phyloP scores from a whole-genome alignment of 768 basidiomycete species.

The Tubosaeta sp. region DNA sequence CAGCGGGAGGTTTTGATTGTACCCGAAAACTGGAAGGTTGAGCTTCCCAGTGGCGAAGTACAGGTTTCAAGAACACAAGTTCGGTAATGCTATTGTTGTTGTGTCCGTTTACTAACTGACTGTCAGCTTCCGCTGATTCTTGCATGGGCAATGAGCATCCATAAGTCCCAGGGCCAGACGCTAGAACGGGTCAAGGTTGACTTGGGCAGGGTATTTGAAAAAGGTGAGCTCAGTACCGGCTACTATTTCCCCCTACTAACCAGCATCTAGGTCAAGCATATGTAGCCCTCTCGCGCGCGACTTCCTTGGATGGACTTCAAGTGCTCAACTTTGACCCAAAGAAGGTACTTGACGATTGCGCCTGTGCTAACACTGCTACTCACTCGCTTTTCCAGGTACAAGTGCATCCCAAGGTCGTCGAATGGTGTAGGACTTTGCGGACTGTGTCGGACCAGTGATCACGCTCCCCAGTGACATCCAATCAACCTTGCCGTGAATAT shows the following conservation, averaged over 20 bases:
- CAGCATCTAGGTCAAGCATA: slow-evolving; percentile 72
- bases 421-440: slow-evolving; percentile 69
- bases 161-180: slow-evolving; percentile 98
- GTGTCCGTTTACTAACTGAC: not conserved
- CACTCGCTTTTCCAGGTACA: slow-evolving; percentile 44
- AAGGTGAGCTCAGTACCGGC: slow-evolving; percentile 46
- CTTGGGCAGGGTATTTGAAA: slow-evolving; percentile 88
- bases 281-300: slow-evolving; percentile 86
- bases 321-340: slow-evolving; percentile 71
- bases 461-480: too few species aligned
- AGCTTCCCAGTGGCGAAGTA: slow-evolving; percentile 81
- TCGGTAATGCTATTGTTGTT: not conserved
- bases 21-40: slow-evolving; percentile 81
- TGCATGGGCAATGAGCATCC: slow-evolving; percentile 98
- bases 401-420: slow-evolving; percentile 67
- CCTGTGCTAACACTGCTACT: not conserved
- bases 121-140: slow-evolving; percentile 78
- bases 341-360: slow-evolving; percentile 47
- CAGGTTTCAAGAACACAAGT: slow-evolving; percentile 82
- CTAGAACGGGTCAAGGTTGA: slow-evolving; percentile 94
- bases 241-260: slow-evolving; percentile 1
- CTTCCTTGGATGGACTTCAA: slow-evolving; percentile 79
- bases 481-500: not conserved
- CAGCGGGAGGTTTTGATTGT: slow-evolving; percentile 53
- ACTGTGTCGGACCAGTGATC: slow-evolving; percentile 31